phyloP scores from a whole-genome alignment of 78 protist species.

The Dictyostelium capitatum region DNA sequence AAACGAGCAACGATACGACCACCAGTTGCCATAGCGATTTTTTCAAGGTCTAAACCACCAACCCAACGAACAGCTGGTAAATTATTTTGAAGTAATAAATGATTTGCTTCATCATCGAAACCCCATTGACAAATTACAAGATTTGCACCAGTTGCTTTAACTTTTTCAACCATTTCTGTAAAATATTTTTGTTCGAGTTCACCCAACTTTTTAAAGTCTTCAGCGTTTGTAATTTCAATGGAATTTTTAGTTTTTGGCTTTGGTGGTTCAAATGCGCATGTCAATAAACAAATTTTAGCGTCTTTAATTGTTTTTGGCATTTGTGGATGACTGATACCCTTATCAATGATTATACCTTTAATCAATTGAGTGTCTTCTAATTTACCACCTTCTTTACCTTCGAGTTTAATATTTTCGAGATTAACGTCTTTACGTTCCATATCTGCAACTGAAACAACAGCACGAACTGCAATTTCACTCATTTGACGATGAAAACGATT shows the following conservation, averaged over 20 bases:
- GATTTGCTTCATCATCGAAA: constrained; percentile 99
- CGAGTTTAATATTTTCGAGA: constrained; percentile 99
- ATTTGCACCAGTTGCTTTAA: constrained; percentile 97
- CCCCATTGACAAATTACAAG: constrained; percentile 99
- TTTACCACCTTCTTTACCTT: constrained; percentile 96
- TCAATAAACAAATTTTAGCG: constrained; percentile 98
- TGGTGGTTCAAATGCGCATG: constrained; percentile 99
- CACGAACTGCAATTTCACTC: constrained; percentile 98
- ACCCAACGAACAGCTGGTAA: constrained; percentile 99
- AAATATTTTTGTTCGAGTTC: constrained; percentile 95
- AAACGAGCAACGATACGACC: constrained; percentile 99
- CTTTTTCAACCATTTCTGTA: constrained; percentile 90
- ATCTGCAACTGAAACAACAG: constrained; percentile 99
- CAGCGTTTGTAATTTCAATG: constrained; percentile 88
- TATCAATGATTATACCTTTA: constrained; percentile 98
- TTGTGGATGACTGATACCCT: constrained; percentile 97
- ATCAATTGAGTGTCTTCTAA: constrained; percentile 98
- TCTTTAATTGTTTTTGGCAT: constrained; percentile 92
- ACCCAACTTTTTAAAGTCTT: constrained; percentile 91
- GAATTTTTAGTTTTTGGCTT: constrained; percentile 99
- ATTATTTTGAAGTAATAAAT: constrained; percentile 96
- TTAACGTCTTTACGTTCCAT: constrained; percentile 98
- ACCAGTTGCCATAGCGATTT: constrained; percentile 99
- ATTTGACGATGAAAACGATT: constrained; percentile 93
- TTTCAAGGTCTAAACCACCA: constrained; percentile 99